Percentiles rank a stretch among this genome's conserved stretches.
Conservation (phyloP, 1,284 basidiomycete genomes). For the Sphagnurus paluster region DNA sequence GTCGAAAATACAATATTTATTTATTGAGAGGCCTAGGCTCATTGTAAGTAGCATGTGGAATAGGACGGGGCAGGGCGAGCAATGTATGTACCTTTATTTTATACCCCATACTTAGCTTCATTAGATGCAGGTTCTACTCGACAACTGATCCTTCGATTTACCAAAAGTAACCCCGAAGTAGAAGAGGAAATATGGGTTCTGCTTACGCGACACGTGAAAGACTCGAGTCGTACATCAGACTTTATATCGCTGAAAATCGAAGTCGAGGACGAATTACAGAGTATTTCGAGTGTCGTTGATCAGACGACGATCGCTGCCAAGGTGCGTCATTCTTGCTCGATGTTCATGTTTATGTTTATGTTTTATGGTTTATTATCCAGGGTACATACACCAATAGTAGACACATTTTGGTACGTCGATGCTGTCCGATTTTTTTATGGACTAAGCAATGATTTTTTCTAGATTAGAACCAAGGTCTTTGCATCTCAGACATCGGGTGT, state of each 20-base stretch:
- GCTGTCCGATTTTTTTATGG: background rate
- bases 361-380: conserved; percentile 31
- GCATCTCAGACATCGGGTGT: conserved; percentile 36
- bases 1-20: too few species aligned
- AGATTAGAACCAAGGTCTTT: conserved; percentile 41
- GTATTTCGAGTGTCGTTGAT: conserved; percentile 20
- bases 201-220: conserved; percentile 72
- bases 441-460: background rate
- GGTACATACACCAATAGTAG: conserved; percentile 79
- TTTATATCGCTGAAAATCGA: conserved; percentile 74
- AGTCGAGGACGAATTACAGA: conserved; percentile 42
- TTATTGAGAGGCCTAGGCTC: too few species aligned
- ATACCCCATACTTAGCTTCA: background rate
- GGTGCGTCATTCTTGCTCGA: conserved; percentile 28
- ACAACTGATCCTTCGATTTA: conserved; percentile 38
- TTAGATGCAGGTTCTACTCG: conserved; percentile 29
- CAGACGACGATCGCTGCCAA: conserved; percentile 34
- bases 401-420: conserved; percentile 63
- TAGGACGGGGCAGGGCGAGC: conserved; percentile 31
- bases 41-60: conserved; percentile 56
- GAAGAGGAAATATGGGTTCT: conserved; percentile 73
- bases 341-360: background rate
- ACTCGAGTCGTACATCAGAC: conserved; percentile 57
- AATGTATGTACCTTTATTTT: conserved; percentile 26
- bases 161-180: conserved; percentile 17